These are phyloP conservation scores for Talaromyces funiculosus DNA, from an alignment of 2,329 filamentous ascomycete genomes.

Conservation along the genomic window DNA sequence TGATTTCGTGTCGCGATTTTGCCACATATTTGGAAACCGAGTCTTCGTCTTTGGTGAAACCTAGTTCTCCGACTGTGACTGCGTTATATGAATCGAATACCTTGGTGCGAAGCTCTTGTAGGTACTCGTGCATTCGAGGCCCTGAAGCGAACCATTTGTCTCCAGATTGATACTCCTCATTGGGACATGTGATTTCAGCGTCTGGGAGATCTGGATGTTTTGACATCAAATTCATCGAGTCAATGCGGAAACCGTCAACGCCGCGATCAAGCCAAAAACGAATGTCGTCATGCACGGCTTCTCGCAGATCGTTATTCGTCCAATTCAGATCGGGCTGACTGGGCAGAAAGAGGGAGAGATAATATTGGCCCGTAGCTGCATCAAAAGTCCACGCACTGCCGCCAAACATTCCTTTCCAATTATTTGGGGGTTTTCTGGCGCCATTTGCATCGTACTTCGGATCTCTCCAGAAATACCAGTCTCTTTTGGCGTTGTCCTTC, in stretches of 20 bases:
- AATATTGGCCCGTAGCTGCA: slow-evolving; percentile 61
- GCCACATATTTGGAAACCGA: neutral
- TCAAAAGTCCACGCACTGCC: slow-evolving; percentile 51
- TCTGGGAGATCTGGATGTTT: slow-evolving; percentile 51
- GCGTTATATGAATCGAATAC: neutral
- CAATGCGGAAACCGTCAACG: slow-evolving; percentile 61
- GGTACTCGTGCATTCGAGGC: neutral
- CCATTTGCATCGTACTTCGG: slow-evolving; percentile 53
- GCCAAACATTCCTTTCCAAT: slow-evolving; percentile 3
- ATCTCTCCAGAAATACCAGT: slow-evolving; percentile 22
- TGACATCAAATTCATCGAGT: slow-evolving; percentile 63
- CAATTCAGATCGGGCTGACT: slow-evolving; percentile 75
- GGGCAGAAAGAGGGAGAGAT: slow-evolving; percentile 64
- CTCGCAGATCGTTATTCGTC: slow-evolving; percentile 60
- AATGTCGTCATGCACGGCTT: slow-evolving; percentile 64
- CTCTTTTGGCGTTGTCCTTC: neutral
- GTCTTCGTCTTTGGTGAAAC: neutral
- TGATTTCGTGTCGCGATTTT: neutral
- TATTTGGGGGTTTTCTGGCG: neutral
- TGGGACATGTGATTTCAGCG: slow-evolving; percentile 41
- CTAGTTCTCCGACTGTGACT: neutral
- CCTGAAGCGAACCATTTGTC: slow-evolving; percentile 58
- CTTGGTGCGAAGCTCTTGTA: neutral
- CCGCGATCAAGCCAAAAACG: slow-evolving; percentile 70
- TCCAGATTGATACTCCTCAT: slow-evolving; percentile 45